Base-by-base conservation (phyloP, 2,329 filamentous ascomycete species). In the Aspergillus udagawae region DNA sequence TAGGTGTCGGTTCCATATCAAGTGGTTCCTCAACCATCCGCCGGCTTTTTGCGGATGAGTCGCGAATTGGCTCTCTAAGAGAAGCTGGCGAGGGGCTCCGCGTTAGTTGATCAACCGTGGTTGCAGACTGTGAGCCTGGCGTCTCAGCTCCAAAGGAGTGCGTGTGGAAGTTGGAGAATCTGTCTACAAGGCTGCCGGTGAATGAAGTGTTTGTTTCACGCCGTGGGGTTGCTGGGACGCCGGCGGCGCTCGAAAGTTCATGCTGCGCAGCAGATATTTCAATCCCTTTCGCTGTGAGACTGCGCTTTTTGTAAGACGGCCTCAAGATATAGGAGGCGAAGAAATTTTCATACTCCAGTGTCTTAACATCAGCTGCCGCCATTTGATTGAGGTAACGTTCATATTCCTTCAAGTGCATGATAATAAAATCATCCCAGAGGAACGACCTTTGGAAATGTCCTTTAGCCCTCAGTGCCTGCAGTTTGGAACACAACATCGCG, bases 361-460 rank as follows among this genome's bases (percentile, higher is more conserved):
- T 57, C 35, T 72, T 63, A 3, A 68, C 63, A 0, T 65, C 63
- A 27, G 63, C 62, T 10, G 63, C 63, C 6, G 57, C 49, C 53
- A 65, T 67, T n/a, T 67, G 52, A 35, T 67, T 55, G 4, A 70
- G 49, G 58, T 79, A 73, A n/a, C 54, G 52, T 3, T 64, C 68
- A 57, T 78, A 80, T 27, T 72, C 68, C 17, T 67, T 58, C 6
- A 71, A 63, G 58, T 77, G 70, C 60, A 72, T 70, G 53, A 75
- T 77, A 52, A 80, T 64, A 56, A 77, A 79, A 60, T 80, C 78
- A 63, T 80, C 78, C 74, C 77, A 79, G 14, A 79, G 54, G 25
- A 70, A 74, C 12, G 72, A 75, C 52, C 70, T 67, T 41, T 69
- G 61, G 38, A 75, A 57, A 28, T 65, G 53, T 4, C 70, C 73